Evolutionary conservation across 306 rosid species (phyloP), one percentile per base, ranked within the genome.

Genomic region (Cucumis melo): DNA sequence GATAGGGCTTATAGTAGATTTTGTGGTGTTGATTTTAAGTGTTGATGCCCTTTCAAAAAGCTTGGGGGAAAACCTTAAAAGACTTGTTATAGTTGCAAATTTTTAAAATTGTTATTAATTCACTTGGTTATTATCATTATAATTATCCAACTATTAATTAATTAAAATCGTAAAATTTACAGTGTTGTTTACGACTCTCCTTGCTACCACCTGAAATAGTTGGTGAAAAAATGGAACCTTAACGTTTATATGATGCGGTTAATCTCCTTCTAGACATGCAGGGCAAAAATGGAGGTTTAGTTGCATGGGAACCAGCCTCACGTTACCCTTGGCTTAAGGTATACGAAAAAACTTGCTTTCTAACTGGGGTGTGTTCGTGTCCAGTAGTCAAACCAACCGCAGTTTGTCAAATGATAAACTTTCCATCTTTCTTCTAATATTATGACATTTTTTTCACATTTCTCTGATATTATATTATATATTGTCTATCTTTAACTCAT

Each of bases 131-230:
- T n/a, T n/a, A n/a, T n/a, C n/a, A n/a, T n/a, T n/a, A n/a, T n/a
- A n/a, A n/a, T n/a, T n/a, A n/a, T n/a, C n/a, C n/a, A n/a, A n/a
- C n/a, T n/a, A n/a, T n/a, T 15, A 50, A 50, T 50, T 39, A 39
- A 39, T 44, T 14, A 50, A 50, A 50, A 1, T 50, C 5, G 5
- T 50, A 44, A 44, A 50, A 50, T 50, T 50, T 13, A 1, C 71
- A 89, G 91, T 87, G 90, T 44, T 90, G 91, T 51, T 84, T 87
- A 16, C 84, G 84, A 32, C 42, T 87, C 44, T 90, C 96, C 8
- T 76, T 38, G 79, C 23, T 88, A 75, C 86, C 92, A 46, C 65
- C 82, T 4, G 87, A 88, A 59, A 61, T 88, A 44, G 91, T 90
- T 48, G 96, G 92, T 34, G 82, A 88, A 63, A 87, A 84, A 66